phyloP scores from a whole-genome alignment of 176 grass and related monocot species.

The Typha latifolia region DNA sequence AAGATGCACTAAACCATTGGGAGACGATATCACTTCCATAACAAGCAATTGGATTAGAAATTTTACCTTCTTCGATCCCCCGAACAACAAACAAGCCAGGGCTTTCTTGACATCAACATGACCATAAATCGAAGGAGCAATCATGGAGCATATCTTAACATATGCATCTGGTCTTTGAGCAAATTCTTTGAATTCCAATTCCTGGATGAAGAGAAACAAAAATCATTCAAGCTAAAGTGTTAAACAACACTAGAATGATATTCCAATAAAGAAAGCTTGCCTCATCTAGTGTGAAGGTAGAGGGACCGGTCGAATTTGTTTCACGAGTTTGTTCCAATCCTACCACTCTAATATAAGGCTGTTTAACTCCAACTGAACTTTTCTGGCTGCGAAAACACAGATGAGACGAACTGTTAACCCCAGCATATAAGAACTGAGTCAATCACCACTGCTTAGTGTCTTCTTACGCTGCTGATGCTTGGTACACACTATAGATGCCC shows the following conservation, averaged over 20 bases:
- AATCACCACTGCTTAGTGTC: not conserved
- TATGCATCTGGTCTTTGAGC: slow-evolving; percentile 91
- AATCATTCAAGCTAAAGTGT: not conserved
- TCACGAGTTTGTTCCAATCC: slow-evolving; percentile 84
- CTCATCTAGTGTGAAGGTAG: slow-evolving; percentile 83
- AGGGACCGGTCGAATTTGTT: slow-evolving; percentile 64
- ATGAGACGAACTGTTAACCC: not conserved
- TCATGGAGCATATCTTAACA: slow-evolving; percentile 69
- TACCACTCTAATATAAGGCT: slow-evolving; percentile 95
- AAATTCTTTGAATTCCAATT: slow-evolving; percentile 96
- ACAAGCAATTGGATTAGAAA: slow-evolving; percentile 2
- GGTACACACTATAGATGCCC: slow-evolving; percentile 87
- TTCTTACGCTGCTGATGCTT: slow-evolving; percentile 79
- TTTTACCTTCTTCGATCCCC: slow-evolving; percentile 78
- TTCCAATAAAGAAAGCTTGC: slow-evolving; percentile 16
- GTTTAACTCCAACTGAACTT: slow-evolving; percentile 84
- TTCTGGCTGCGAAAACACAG: slow-evolving; percentile 53
- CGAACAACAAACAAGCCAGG: slow-evolving; percentile 81
- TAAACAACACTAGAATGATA: not conserved
- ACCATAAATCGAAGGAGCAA: slow-evolving; percentile 88
- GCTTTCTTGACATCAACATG: slow-evolving; percentile 92
- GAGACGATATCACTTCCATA: not conserved
- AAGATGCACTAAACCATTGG: not conserved
- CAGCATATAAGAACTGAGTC: not conserved
- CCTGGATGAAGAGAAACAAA: slow-evolving; percentile 22